Evolutionary conservation across 352 stramenopile species (phyloP).

Genomic region (Aphanomyces euteiches): DNA sequence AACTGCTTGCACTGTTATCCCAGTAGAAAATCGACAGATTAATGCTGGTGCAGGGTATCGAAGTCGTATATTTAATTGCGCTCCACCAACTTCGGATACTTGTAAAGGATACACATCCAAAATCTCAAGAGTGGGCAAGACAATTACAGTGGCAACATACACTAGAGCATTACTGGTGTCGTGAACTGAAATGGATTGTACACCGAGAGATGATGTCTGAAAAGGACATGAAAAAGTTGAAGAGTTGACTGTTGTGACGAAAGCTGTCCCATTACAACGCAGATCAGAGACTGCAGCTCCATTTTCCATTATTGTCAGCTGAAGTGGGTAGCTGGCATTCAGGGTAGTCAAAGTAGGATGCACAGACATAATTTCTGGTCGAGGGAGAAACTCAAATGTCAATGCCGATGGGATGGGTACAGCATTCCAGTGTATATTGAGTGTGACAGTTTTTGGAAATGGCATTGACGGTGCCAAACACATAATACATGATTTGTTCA

Average conservation of each 20-base stretch:
- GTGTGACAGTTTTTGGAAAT: background rate
- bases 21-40: slow-evolving; percentile 11
- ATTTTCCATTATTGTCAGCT: too few relatives aligned
- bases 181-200: background rate
- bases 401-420: background rate
- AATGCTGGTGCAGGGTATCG: background rate
- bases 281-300: background rate
- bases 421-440: background rate
- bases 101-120: background rate
- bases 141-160: background rate
- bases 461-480: slow-evolving; percentile 14
- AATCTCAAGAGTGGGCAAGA: background rate
- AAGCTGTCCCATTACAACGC: background rate
- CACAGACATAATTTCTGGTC: background rate
- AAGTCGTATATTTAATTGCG: background rate
- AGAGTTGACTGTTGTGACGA: slow-evolving; percentile 2
- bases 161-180: background rate
- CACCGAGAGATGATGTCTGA: background rate
- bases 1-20: background rate
- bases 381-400: background rate
- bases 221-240: background rate
- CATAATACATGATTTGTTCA: slow-evolving; percentile 10
- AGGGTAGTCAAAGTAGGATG: background rate
- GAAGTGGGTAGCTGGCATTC: background rate
- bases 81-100: slow-evolving; percentile 10